A percentile compares a stretch with the other conserved stretches of the same genome.
Conservation (phyloP, 495 filamentous ascomycete species). For the Chaetomium fimeti region DNA sequence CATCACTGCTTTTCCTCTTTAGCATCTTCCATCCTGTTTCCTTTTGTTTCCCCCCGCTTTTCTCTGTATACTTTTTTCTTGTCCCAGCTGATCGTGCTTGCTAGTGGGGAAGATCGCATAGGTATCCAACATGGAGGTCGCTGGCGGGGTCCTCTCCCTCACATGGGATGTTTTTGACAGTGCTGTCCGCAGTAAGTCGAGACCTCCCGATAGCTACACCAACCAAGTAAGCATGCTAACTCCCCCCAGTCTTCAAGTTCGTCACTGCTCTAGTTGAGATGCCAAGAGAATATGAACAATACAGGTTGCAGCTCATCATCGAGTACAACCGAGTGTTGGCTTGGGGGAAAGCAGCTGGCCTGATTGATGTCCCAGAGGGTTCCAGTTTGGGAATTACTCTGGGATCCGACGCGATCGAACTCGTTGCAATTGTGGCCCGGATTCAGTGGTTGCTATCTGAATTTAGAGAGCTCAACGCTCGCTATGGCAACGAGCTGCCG, state of each 20-base stretch:
- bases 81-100: neutral
- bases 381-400: constrained; percentile 28
- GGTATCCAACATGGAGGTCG: constrained; percentile 27
- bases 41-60: too few relatives aligned
- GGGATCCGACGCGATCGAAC: constrained; percentile 33
- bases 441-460: constrained; percentile 37
- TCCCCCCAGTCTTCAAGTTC: constrained; percentile 33
- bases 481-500: constrained; percentile 35
- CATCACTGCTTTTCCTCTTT: neutral
- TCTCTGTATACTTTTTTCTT: neutral
- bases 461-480: constrained; percentile 35
- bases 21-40: neutral
- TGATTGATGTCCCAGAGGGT: constrained; percentile 34
- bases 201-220: neutral
- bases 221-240: neutral
- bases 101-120: neutral
- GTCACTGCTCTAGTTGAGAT: constrained; percentile 36
- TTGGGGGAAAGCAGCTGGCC: constrained; percentile 37
- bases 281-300: constrained; percentile 36
- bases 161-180: constrained; percentile 37
- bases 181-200: constrained; percentile 28
- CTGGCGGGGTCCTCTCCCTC: constrained; percentile 31
- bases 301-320: constrained; percentile 38
- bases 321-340: constrained; percentile 40
- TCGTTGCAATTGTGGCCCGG: constrained; percentile 32